phyloP scores from a whole-genome alignment of 2,329 filamentous ascomycete genomes.

The Lachnellula hyalina region DNA sequence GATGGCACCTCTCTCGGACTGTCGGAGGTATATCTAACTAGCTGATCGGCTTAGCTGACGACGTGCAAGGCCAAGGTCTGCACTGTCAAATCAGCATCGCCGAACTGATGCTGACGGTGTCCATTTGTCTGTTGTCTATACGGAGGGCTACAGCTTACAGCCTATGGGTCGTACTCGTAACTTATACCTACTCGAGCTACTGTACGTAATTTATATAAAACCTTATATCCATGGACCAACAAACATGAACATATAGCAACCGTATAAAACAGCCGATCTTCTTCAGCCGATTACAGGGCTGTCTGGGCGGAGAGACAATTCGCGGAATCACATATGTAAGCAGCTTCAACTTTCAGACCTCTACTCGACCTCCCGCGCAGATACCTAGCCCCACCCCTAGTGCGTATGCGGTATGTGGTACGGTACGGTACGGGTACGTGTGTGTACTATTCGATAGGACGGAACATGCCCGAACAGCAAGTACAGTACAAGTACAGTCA shows the following conservation, averaged over 20 bases:
- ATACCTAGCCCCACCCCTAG: background rate
- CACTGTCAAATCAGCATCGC: background rate
- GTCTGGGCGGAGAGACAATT: too few relatives aligned
- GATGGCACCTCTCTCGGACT: background rate
- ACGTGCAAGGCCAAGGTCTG: background rate
- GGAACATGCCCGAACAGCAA: background rate
- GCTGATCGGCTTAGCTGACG: background rate
- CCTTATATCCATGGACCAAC: too few relatives aligned
- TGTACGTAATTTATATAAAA: too few relatives aligned
- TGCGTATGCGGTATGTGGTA: background rate
- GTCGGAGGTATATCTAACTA: background rate
- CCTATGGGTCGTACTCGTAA: too few relatives aligned
- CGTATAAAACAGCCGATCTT: too few relatives aligned
- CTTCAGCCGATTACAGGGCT: too few relatives aligned
- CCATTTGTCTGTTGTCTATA: too few relatives aligned
- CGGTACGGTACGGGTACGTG: too few relatives aligned
- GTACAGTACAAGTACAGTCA: background rate
- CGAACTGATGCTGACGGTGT: background rate
- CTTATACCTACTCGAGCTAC: too few relatives aligned
- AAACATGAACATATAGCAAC: too few relatives aligned
- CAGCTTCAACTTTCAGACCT: too few relatives aligned
- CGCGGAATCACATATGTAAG: too few relatives aligned
- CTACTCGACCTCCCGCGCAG: background rate
- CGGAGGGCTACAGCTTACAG: background rate
- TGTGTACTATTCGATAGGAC: background rate